A percentile compares a stretch with the other conserved stretches of the same genome.
These are phyloP conservation scores for Alternaria panax DNA, from an alignment of 2,329 filamentous ascomycete species.

Conservation along the genomic window DNA sequence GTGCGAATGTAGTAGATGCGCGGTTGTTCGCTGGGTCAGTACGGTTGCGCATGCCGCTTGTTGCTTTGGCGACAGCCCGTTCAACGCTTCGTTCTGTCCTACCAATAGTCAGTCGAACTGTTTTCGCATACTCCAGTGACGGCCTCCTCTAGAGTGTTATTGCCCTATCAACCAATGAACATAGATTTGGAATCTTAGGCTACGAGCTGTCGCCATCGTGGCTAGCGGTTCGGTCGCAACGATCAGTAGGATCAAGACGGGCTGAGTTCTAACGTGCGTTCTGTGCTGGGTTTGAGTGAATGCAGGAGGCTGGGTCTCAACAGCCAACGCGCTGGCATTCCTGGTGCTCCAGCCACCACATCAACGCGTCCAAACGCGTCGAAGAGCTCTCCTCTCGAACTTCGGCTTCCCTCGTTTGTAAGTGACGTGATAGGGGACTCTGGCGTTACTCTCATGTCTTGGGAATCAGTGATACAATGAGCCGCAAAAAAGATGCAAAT, in stretches of 20 bases:
- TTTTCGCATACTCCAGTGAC: background rate
- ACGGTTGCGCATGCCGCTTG: background rate
- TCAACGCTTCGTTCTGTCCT: background rate
- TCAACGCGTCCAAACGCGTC: background rate
- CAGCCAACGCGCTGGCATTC: background rate
- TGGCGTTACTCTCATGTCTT: background rate
- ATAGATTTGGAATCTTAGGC: background rate
- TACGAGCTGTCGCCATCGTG: background rate
- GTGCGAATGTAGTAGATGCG: background rate
- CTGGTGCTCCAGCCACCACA: background rate
- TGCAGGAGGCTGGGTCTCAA: background rate
- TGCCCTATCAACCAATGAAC: background rate
- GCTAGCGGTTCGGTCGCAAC: background rate
- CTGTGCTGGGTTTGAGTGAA: background rate
- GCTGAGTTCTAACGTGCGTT: no score
- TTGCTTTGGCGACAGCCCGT: background rate
- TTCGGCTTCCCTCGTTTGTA: background rate
- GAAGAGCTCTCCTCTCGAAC: no score
- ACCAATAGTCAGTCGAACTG: background rate
- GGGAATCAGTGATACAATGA: background rate
- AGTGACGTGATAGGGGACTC: background rate
- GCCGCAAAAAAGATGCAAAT: background rate
- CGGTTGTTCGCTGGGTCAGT: background rate
- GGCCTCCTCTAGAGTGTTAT: background rate
- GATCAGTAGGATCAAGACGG: background rate